Evolutionary conservation across 805 yeast genomes (phyloP).

Genomic region (Teunomyces stri): DNA sequence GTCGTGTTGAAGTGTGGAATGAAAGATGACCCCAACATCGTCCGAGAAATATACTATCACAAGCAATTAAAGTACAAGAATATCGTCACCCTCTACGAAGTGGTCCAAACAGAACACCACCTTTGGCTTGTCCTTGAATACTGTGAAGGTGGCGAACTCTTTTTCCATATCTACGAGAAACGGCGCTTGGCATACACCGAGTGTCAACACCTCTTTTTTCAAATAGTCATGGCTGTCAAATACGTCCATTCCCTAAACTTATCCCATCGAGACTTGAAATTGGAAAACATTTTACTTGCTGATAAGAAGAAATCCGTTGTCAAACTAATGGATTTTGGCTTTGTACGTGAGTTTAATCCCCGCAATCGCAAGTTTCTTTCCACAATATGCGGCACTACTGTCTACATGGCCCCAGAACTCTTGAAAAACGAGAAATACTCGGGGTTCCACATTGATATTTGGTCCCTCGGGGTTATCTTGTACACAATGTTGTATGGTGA

Average conservation of each 20-base stretch:
- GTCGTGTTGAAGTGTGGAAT: constrained; percentile 82
- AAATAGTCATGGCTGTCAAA: constrained; percentile 60
- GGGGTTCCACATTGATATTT: constrained; percentile 80
- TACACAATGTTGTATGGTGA: constrained; percentile 82
- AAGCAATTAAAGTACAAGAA: constrained; percentile 80
- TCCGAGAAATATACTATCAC: constrained; percentile 86
- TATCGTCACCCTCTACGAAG: constrained; percentile 82
- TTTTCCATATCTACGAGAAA: constrained; percentile 56
- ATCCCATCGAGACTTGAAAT: constrained; percentile 79
- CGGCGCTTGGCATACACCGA: constrained; percentile 52
- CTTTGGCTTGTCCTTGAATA: constrained; percentile 91
- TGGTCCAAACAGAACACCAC: constrained; percentile 71
- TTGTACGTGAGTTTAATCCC: constrained; percentile 69
- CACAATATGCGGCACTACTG: constrained; percentile 91
- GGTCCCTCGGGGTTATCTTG: constrained; percentile 89
- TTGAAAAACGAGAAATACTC: constrained; percentile 65
- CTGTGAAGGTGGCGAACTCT: constrained; percentile 80
- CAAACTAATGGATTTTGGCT: constrained; percentile 90
- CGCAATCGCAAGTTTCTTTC: constrained; percentile 52
- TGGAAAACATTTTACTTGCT: constrained; percentile 69
- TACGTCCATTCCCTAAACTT: constrained; percentile 77
- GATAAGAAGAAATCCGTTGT: constrained; percentile 55
- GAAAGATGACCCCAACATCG: constrained; percentile 78
- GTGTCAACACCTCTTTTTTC: constrained; percentile 55
- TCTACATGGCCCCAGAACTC: constrained; percentile 96